Conservation (phyloP, 2,329 filamentous ascomycete genomes). For the Periconia sp. region DNA sequence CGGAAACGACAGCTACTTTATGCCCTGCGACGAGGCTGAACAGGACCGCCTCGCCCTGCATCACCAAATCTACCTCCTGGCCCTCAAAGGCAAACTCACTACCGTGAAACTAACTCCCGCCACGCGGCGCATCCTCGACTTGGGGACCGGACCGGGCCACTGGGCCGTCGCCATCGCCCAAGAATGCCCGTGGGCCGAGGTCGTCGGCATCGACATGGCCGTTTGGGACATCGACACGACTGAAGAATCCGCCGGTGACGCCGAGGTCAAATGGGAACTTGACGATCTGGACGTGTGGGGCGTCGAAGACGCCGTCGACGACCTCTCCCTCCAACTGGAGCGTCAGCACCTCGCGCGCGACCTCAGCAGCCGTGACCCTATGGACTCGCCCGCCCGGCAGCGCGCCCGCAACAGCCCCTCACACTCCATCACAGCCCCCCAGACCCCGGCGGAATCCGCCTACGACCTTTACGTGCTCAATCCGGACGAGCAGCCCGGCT, state of each 20-base stretch:
- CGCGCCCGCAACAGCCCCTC: conserved; percentile 8
- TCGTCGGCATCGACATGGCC: conserved; percentile 53
- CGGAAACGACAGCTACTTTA: conserved; percentile 64
- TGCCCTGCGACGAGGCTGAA: conserved; percentile 68
- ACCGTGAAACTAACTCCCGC: conserved; percentile 32
- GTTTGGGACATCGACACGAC: conserved; percentile 55
- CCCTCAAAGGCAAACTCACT: conserved; percentile 39
- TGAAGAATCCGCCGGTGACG: conserved; percentile 36
- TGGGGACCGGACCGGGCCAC: conserved; percentile 54
- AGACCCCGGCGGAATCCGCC: conserved; percentile 22
- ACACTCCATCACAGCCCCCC: conserved; percentile 5
- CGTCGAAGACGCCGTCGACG: conserved; percentile 28
- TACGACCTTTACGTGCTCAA: conserved; percentile 26
- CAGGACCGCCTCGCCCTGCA: conserved; percentile 64
- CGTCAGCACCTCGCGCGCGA: conserved; percentile 27
- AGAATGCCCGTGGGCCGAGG: conserved; percentile 47
- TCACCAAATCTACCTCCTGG: conserved; percentile 62
- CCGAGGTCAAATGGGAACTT: conserved; percentile 38
- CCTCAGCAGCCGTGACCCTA: conserved; percentile 21
- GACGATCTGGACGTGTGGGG: conserved; percentile 42
- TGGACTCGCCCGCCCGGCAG: conserved; percentile 14
- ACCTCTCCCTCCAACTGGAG: conserved; percentile 22
- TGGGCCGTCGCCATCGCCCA: conserved; percentile 53
- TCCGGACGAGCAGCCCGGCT: conserved; percentile 33
- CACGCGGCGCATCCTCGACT: conserved; percentile 37